These are phyloP conservation scores for Mangifera indica DNA, from an alignment of 345 rosid species.

Conservation along the genomic window DNA sequence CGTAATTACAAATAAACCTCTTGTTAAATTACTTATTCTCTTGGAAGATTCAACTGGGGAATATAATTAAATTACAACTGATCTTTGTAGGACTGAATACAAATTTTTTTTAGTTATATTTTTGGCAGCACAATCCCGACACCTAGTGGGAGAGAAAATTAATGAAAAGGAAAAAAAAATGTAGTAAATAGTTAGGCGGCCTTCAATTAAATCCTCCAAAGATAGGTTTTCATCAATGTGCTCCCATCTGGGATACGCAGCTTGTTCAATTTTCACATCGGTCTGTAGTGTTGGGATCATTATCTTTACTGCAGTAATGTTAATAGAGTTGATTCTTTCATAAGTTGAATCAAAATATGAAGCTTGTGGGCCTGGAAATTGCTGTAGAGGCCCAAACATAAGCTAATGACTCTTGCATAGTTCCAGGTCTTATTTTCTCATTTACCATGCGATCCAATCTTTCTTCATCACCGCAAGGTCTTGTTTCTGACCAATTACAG, in stretches of 20 bases:
- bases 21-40: too few species aligned
- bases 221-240: background rate
- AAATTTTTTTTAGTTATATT: too few species aligned
- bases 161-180: background rate
- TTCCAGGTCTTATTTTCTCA: constrained; percentile 25
- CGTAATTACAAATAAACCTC: too few species aligned
- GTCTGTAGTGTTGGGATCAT: constrained; percentile 9
- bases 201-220: background rate
- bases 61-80: too few species aligned
- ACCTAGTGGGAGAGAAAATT: background rate
- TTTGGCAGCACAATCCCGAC: too few species aligned
- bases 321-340: constrained; percentile 11
- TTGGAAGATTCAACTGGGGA: too few species aligned
- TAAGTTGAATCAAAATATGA: constrained; percentile 17
- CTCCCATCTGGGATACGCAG: background rate
- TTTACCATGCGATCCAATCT: constrained; percentile 29
- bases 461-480: constrained; percentile 23
- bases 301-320: background rate
- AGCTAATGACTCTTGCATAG: constrained; percentile 29
- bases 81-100: too few species aligned
- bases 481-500: constrained; percentile 19
- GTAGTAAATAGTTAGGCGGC: too few species aligned
- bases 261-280: constrained; percentile 2
- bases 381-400: constrained; percentile 32
- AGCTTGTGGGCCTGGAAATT: constrained; percentile 30